Percentiles rank a stretch among this genome's conserved stretches.
These are phyloP conservation scores for Thozetella sp. DNA, from an alignment of 495 filamentous ascomycete genomes.

Conservation along the genomic window DNA sequence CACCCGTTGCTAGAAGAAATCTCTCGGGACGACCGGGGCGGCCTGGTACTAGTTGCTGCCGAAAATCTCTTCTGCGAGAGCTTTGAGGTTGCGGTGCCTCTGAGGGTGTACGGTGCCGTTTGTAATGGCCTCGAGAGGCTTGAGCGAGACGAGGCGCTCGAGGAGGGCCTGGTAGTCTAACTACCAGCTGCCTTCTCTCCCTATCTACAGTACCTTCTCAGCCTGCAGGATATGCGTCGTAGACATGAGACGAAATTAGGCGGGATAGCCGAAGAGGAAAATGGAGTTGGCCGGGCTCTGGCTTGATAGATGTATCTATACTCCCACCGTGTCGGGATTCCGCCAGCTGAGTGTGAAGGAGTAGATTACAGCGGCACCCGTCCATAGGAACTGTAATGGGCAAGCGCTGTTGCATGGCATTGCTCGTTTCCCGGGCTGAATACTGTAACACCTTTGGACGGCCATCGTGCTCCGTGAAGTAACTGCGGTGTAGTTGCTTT, in stretches of 20 bases:
- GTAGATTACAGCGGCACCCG: no score
- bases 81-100: conserved; percentile 84
- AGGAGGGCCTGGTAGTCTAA: conserved; percentile 51
- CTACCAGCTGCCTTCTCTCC: background rate
- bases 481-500: no score
- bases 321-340: no score
- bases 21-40: conserved; percentile 71
- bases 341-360: no score
- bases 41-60: conserved; percentile 64
- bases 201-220: background rate
- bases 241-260: background rate
- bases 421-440: no score
- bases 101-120: conserved; percentile 79
- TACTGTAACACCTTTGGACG: no score
- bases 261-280: background rate
- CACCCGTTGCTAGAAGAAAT: conserved; percentile 61
- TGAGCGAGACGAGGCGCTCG: conserved; percentile 45
- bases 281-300: background rate
- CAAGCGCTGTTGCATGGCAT: no score
- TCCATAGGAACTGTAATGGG: no score
- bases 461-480: no score
- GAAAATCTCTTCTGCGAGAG: conserved; percentile 82
- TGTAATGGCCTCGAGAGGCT: conserved; percentile 44
- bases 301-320: background rate
- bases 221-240: no score